Percentiles rank a stretch among this genome's conserved stretches.
phyloP scores from a whole-genome alignment of 768 basidiomycete species.

The Tulasnella calospora region DNA sequence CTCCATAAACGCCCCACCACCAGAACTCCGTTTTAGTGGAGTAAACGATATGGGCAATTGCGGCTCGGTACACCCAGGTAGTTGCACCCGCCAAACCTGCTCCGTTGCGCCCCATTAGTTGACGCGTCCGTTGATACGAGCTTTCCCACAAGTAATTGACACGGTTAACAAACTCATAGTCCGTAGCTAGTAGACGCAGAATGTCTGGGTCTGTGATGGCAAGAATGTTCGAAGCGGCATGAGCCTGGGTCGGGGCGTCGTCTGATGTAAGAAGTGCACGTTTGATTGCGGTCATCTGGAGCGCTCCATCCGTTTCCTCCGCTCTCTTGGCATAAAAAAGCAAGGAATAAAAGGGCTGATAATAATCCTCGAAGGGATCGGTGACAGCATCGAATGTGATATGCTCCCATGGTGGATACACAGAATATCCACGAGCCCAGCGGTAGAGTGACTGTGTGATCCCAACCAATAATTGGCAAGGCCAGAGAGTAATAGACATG shows the following conservation, averaged over 20 bases:
- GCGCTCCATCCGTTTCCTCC: neutral
- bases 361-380: too few species aligned
- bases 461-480: too few species aligned
- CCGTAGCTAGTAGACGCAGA: neutral
- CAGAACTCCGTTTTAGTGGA: neutral
- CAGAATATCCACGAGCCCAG: too few species aligned
- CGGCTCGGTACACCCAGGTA: neutral
- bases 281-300: neutral
- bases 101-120: neutral
- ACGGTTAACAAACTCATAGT: neutral
- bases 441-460: too few species aligned
- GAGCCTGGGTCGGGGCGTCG: neutral
- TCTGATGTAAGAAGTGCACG: neutral
- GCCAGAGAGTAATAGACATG: too few species aligned
- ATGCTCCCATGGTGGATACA: too few species aligned
- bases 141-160: neutral
- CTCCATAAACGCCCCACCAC: too few species aligned
- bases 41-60: neutral
- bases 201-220: neutral
- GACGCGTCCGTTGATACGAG: neutral
- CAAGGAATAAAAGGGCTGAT: too few species aligned
- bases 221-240: neutral
- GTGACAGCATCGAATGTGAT: too few species aligned
- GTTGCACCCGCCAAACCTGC: neutral
- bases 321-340: neutral